Conservation (phyloP, 768 basidiomycete species). For the Cystobasidium onofrii region DNA sequence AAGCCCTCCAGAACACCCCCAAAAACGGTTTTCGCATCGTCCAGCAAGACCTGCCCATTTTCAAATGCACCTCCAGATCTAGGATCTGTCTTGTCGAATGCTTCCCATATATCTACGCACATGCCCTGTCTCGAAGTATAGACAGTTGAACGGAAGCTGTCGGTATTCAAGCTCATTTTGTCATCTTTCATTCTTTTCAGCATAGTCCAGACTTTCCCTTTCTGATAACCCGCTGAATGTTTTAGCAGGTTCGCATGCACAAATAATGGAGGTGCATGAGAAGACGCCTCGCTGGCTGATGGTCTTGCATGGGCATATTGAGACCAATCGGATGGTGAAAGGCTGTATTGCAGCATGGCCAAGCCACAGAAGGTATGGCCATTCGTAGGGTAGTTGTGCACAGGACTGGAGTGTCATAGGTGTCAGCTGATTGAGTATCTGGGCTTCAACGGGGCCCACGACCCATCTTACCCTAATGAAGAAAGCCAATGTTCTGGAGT, state of each 20-base stretch:
- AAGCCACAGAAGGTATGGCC: slow-evolving; percentile 46
- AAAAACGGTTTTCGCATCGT: neutral
- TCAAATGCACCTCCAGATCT: slow-evolving; percentile 27
- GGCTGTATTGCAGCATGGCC: slow-evolving; percentile 45
- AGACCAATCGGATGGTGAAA: slow-evolving; percentile 38
- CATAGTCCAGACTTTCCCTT: slow-evolving; percentile 33
- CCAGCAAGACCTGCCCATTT: slow-evolving; percentile 4
- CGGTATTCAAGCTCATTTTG: neutral
- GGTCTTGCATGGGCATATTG: neutral
- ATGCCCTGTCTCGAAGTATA: slow-evolving; percentile 29
- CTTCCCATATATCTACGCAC: slow-evolving; percentile 38
- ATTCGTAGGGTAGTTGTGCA: slow-evolving; percentile 33
- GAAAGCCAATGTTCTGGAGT: slow-evolving; percentile 46
- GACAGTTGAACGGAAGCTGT: slow-evolving; percentile 4
- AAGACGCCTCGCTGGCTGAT: slow-evolving; percentile 32
- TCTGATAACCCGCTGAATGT: slow-evolving; percentile 40
- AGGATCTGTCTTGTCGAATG: slow-evolving; percentile 29
- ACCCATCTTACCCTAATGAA: slow-evolving; percentile 43
- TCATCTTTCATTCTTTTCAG: slow-evolving; percentile 36
- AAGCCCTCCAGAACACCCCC: slow-evolving; percentile 28
- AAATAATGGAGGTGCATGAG: slow-evolving; percentile 45
- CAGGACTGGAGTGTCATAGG: neutral
- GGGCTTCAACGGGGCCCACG: no score
- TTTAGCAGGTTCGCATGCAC: slow-evolving; percentile 48
- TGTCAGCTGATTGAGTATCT: no score